Evolutionary conservation across 345 rosid genomes (phyloP).

Genomic region (Punica granatum): DNA sequence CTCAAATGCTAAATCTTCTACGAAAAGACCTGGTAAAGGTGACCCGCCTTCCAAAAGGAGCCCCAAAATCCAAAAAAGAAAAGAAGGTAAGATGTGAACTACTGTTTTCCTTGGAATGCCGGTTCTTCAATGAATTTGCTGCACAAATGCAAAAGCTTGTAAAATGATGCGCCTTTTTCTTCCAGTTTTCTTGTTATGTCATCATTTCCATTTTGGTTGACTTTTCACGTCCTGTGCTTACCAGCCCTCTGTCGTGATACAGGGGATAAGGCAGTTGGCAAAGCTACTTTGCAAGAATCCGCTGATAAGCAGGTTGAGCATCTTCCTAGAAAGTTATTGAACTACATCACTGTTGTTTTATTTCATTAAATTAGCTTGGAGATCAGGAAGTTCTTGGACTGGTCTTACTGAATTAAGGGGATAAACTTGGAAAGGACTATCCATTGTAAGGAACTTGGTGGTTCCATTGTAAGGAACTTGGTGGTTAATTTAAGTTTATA

Average conservation of each 20-base stretch:
- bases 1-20: conserved; percentile 21
- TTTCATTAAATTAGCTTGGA: background rate
- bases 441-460: background rate
- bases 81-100: conserved; percentile 22
- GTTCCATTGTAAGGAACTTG: background rate
- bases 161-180: background rate
- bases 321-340: conserved; percentile 13
- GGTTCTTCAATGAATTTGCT: background rate
- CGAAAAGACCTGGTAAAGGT: conserved; percentile 19
- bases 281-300: conserved; percentile 15
- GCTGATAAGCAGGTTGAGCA: conserved; percentile 25
- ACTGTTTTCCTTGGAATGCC: background rate
- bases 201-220: background rate
- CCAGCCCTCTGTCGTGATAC: conserved; percentile 13
- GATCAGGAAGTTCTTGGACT: background rate
- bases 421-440: background rate
- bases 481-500: background rate
- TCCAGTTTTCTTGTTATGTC: background rate
- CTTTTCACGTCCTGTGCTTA: background rate
- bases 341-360: background rate
- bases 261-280: conserved; percentile 30
- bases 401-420: background rate
- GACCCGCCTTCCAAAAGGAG: conserved; percentile 23
- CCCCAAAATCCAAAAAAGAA: conserved; percentile 13
- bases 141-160: background rate